A percentile compares a stretch with the other conserved stretches of the same genome.
phyloP scores from a whole-genome alignment of 2,329 filamentous ascomycete genomes.

The Fusarium metavorans region DNA sequence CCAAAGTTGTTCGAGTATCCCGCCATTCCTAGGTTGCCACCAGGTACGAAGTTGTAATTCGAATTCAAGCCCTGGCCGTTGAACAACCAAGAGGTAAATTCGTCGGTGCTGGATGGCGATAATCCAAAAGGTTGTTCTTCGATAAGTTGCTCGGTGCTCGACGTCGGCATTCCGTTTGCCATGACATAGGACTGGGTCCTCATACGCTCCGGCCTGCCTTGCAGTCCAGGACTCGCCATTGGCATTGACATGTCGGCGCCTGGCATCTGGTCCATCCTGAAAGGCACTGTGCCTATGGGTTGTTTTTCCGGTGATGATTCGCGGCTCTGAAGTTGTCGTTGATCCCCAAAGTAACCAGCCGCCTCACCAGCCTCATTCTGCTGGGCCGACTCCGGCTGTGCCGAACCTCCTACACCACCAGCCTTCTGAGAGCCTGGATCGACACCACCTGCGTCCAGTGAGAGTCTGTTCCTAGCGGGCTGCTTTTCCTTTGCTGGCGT shows the following conservation, averaged over 20 bases:
- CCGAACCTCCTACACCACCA: constrained; percentile 7
- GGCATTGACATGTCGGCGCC: constrained; percentile 37
- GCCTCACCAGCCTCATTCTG: constrained; percentile 23
- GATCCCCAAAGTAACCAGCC: constrained; percentile 34
- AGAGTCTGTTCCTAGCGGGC: constrained; percentile 5
- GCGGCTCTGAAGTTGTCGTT: constrained; percentile 34
- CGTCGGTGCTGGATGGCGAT: constrained; percentile 44
- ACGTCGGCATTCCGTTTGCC: constrained; percentile 35
- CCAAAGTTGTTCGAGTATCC: constrained; percentile 46
- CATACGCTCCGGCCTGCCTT: constrained; percentile 31
- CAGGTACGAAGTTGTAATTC: constrained; percentile 40
- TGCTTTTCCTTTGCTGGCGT: constrained; percentile 32
- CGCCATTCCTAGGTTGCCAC: constrained; percentile 38
- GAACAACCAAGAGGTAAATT: constrained; percentile 45
- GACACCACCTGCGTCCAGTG: constrained; percentile 16
- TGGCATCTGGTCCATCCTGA: constrained; percentile 37
- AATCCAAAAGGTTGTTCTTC: constrained; percentile 45
- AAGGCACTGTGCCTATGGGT: constrained; percentile 25
- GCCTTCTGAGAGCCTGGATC: constrained; percentile 11
- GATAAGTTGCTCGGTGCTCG: constrained; percentile 36
- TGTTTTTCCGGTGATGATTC: constrained; percentile 42
- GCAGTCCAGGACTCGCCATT: constrained; percentile 36
- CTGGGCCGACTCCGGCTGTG: constrained; percentile 26
- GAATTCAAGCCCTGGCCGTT: constrained; percentile 41
- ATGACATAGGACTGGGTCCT: constrained; percentile 39